phyloP scores from a whole-genome alignment of 495 filamentous ascomycete genomes.

The Penicillium chermesinum region DNA sequence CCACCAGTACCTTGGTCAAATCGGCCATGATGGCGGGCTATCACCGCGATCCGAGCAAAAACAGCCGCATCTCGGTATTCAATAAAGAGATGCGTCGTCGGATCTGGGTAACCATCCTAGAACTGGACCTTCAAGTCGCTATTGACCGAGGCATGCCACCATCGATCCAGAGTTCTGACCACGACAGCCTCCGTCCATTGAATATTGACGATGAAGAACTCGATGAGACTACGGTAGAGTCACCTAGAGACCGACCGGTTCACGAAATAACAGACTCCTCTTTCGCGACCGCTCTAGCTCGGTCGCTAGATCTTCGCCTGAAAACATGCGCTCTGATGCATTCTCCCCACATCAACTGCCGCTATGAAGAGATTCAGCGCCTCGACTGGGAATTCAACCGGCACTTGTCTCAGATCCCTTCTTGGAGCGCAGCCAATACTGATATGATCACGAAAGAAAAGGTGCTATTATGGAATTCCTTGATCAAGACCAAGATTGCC shows the following conservation, averaged over 20 bases:
- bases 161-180: constrained; percentile 49
- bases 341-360: constrained; percentile 38
- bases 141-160: constrained; percentile 56
- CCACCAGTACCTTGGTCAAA: constrained; percentile 52
- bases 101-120: constrained; percentile 63
- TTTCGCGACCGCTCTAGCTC: constrained; percentile 29
- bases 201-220: constrained; percentile 48
- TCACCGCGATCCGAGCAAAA: constrained; percentile 50
- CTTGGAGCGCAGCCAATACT: constrained; percentile 24
- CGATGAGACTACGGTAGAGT: constrained; percentile 30
- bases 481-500: constrained; percentile 34
- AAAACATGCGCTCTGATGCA: constrained; percentile 38
- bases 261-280: constrained; percentile 37
- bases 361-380: constrained; percentile 41
- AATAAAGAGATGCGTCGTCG: constrained; percentile 62
- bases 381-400: constrained; percentile 38
- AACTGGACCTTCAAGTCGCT: constrained; percentile 56
- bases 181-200: constrained; percentile 49
- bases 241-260: constrained; percentile 26
- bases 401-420: constrained; percentile 33
- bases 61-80: constrained; percentile 49
- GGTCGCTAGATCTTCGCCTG: constrained; percentile 34
- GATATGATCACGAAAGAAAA: constrained; percentile 29
- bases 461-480: constrained; percentile 26
- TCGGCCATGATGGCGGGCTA: constrained; percentile 53